These are phyloP conservation scores for Aureobasidium musti DNA, from an alignment of 2,329 filamentous ascomycete species.

Conservation along the genomic window DNA sequence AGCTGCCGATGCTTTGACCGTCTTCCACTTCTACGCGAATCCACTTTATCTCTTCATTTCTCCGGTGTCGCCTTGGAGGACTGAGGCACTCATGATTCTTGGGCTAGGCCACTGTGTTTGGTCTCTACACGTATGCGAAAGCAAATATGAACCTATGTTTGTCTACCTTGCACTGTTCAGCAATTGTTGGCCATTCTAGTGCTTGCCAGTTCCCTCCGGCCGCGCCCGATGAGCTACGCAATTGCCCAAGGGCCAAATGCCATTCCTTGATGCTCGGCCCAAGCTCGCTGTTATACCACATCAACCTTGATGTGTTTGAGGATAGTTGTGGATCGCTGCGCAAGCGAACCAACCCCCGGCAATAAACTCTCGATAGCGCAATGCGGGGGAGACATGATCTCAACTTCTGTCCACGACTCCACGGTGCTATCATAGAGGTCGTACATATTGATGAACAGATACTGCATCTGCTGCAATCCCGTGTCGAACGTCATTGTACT, in stretches of 20 bases:
- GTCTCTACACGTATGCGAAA: neutral
- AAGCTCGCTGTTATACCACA: slow-evolving; percentile 20
- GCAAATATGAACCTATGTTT: neutral
- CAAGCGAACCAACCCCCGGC: slow-evolving; percentile 19
- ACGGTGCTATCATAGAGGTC: neutral
- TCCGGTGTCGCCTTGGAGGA: slow-evolving; percentile 19
- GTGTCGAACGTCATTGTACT: neutral
- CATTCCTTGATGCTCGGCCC: neutral
- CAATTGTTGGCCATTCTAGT: neutral
- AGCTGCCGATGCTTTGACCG: slow-evolving; percentile 26
- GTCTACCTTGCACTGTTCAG: neutral
- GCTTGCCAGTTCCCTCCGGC: neutral
- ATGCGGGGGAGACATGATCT: slow-evolving; percentile 17
- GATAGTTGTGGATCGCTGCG: neutral
- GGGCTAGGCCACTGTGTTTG: neutral
- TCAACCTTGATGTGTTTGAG: slow-evolving; percentile 11
- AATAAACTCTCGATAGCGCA: slow-evolving; percentile 16
- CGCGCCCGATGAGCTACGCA: neutral
- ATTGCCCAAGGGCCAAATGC: neutral
- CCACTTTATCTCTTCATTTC: neutral
- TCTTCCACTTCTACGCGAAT: slow-evolving; percentile 13
- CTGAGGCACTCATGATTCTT: neutral
- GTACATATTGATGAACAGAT: neutral
- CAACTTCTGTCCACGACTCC: neutral
- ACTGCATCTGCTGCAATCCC: neutral